phyloP scores from a whole-genome alignment of 371 early-diverging fungal species.

The Mucor lusitanicus region DNA sequence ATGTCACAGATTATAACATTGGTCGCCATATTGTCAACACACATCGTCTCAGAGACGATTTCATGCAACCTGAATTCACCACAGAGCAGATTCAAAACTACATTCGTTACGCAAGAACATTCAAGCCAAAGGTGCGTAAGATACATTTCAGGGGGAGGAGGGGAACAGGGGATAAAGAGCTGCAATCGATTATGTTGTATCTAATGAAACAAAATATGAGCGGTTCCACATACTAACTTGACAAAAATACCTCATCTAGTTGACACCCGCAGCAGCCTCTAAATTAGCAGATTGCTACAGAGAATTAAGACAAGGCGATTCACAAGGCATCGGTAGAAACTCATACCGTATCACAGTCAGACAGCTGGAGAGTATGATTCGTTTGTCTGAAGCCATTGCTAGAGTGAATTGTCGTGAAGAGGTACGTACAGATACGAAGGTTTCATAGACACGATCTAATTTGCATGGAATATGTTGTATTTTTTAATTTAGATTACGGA shows the following conservation, averaged over 20 bases:
- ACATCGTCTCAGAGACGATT: slow-evolving; percentile 80
- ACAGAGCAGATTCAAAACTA: slow-evolving; percentile 83
- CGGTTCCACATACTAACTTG: slow-evolving; percentile 2
- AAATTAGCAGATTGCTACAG: slow-evolving; percentile 88
- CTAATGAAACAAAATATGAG: neutral
- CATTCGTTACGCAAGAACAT: slow-evolving; percentile 87
- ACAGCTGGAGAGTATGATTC: slow-evolving; percentile 97
- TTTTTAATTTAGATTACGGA: slow-evolving; percentile 57
- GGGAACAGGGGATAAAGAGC: neutral
- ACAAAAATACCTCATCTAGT: slow-evolving; percentile 24
- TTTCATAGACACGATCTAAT: neutral
- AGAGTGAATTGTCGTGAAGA: slow-evolving; percentile 83
- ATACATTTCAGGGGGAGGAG: neutral
- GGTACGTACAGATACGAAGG: slow-evolving; percentile 35
- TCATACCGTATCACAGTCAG: slow-evolving; percentile 98
- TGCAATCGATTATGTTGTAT: too few species aligned
- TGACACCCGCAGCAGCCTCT: slow-evolving; percentile 81
- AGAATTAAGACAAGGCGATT: slow-evolving; percentile 89
- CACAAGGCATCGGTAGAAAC: slow-evolving; percentile 71
- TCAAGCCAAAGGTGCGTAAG: slow-evolving; percentile 72
- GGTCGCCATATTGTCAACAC: slow-evolving; percentile 95
- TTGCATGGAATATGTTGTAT: neutral
- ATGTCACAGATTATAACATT: slow-evolving; percentile 89
- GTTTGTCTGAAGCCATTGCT: slow-evolving; percentile 97
- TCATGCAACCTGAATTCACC: slow-evolving; percentile 71